These are phyloP conservation scores for Aaosphaeria pasadenensis DNA, from an alignment of 2,329 filamentous ascomycete species.

Conservation along the genomic window DNA sequence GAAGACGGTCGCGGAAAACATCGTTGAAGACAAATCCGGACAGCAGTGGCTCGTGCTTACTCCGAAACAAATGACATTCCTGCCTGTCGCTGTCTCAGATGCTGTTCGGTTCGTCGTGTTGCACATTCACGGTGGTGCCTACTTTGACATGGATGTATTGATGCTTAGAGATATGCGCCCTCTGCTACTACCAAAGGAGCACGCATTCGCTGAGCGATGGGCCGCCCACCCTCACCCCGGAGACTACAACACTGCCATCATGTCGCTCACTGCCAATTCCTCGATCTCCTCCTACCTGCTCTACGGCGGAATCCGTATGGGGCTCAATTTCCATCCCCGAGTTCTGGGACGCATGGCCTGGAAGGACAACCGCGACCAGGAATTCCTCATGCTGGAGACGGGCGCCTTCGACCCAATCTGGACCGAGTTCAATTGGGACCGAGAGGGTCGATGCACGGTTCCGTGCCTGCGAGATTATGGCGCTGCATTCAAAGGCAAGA, in stretches of 20 bases:
- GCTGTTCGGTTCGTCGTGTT: slow-evolving; percentile 55
- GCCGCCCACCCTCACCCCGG: slow-evolving; percentile 52
- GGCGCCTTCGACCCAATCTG: slow-evolving; percentile 57
- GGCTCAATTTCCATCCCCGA: slow-evolving; percentile 56
- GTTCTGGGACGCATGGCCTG: slow-evolving; percentile 56
- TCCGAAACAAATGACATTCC: slow-evolving; percentile 56
- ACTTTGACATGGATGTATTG: slow-evolving; percentile 57
- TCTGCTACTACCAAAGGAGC: slow-evolving; percentile 49
- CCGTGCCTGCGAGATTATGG: slow-evolving; percentile 55
- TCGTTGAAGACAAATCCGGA: slow-evolving; percentile 48
- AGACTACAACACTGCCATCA: slow-evolving; percentile 58
- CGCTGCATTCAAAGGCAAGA: slow-evolving; percentile 50
- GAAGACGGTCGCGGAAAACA: slow-evolving; percentile 48
- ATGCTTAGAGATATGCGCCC: slow-evolving; percentile 57
- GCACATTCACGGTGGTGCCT: slow-evolving; percentile 53
- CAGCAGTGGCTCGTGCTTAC: slow-evolving; percentile 55
- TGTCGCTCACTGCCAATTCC: slow-evolving; percentile 55
- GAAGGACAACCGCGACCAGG: slow-evolving; percentile 53
- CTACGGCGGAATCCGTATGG: slow-evolving; percentile 56
- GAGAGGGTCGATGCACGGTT: slow-evolving; percentile 52
- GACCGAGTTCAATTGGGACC: slow-evolving; percentile 56
- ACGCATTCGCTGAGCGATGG: slow-evolving; percentile 56
- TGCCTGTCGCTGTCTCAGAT: slow-evolving; percentile 57
- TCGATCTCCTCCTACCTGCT: slow-evolving; percentile 55
- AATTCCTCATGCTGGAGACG: slow-evolving; percentile 57